Percentiles rank a stretch among this genome's conserved stretches.
Evolutionary conservation across 495 filamentous ascomycete genomes (phyloP).

Genomic region (Aspergillus heteromorphus): DNA sequence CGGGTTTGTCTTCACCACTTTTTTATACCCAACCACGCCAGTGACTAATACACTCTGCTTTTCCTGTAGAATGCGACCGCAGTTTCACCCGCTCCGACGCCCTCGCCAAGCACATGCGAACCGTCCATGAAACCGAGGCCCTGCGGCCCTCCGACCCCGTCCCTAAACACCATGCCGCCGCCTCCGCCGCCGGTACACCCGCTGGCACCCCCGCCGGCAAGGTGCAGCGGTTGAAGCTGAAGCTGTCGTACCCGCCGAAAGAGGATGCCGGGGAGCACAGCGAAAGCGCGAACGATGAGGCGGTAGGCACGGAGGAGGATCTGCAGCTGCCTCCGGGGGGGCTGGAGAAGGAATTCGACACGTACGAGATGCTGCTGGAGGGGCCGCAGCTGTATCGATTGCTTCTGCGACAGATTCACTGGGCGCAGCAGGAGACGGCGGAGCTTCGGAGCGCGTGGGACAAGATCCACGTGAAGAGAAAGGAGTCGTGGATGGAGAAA

Average conservation of each 20-base stretch:
- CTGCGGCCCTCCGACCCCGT: conserved; percentile 83
- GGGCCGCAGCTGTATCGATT: conserved; percentile 66
- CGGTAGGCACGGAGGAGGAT: conserved; percentile 46
- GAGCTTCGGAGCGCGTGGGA: conserved; percentile 59
- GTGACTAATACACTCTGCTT: conserved; percentile 1
- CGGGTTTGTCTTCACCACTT: conserved; percentile 53
- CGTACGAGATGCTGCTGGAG: conserved; percentile 63
- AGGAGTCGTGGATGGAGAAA: conserved; percentile 80
- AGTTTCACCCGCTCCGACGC: conserved; percentile 96
- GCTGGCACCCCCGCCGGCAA: conserved; percentile 49
- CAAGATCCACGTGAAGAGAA: conserved; percentile 58
- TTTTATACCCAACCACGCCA: neutral
- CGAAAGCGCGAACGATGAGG: conserved; percentile 45
- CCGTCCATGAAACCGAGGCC: conserved; percentile 94
- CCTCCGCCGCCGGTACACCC: conserved; percentile 23
- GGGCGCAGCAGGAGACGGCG: conserved; percentile 69
- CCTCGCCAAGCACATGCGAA: conserved; percentile 96
- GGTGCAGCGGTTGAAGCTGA: conserved; percentile 63
- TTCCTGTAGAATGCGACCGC: conserved; percentile 78
- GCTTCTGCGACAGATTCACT: conserved; percentile 71
- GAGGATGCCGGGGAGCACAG: conserved; percentile 50
- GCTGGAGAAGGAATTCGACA: conserved; percentile 52
- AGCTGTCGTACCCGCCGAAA: conserved; percentile 46
- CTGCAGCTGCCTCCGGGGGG: conserved; percentile 39
- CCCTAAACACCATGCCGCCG: conserved; percentile 63